phyloP scores from a whole-genome alignment of 176 grass and related monocot genomes.

The Thalia dealbata region DNA sequence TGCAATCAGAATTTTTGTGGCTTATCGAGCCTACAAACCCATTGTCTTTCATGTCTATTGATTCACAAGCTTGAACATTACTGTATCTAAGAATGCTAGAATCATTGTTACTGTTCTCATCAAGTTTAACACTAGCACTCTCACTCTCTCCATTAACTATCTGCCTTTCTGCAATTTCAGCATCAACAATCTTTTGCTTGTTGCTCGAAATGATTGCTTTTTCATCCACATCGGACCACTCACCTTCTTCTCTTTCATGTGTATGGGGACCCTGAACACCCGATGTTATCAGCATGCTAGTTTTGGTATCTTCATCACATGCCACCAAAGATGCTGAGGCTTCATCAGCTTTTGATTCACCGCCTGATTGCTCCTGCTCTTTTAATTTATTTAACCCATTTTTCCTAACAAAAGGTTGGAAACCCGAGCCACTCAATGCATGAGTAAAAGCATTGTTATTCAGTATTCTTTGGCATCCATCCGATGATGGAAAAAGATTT shows the following conservation, averaged over 20 bases:
- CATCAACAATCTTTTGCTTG: conserved; percentile 34
- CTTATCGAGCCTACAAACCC: conserved; percentile 23
- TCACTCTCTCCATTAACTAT: conserved; percentile 45
- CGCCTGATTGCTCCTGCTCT: conserved; percentile 8
- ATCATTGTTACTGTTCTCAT: conserved; percentile 29
- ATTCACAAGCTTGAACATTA: conserved; percentile 44
- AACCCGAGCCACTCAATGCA: conserved; percentile 50
- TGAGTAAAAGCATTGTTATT: conserved; percentile 94
- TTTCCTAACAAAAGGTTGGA: conserved; percentile 79
- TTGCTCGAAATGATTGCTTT: conserved; percentile 34
- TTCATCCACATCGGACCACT: conserved; percentile 89
- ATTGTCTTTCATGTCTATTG: conserved; percentile 31
- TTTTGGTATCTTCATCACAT: conserved; percentile 21
- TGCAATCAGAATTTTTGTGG: conserved; percentile 26
- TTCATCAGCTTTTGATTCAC: conserved; percentile 27
- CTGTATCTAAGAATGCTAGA: conserved; percentile 21
- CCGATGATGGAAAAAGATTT: conserved; percentile 36
- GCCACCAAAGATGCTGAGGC: conserved; percentile 21
- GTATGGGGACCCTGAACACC: conserved; percentile 29
- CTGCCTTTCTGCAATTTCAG: conserved; percentile 29
- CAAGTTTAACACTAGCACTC: conserved; percentile 24
- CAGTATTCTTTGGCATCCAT: conserved; percentile 41
- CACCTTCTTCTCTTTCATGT: conserved; percentile 95
- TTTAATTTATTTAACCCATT: conserved; percentile 36
- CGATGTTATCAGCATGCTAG: conserved; percentile 10